Base-by-base conservation (phyloP, 176 grass and related monocot genomes). In the Alloteropsis semialata region DNA sequence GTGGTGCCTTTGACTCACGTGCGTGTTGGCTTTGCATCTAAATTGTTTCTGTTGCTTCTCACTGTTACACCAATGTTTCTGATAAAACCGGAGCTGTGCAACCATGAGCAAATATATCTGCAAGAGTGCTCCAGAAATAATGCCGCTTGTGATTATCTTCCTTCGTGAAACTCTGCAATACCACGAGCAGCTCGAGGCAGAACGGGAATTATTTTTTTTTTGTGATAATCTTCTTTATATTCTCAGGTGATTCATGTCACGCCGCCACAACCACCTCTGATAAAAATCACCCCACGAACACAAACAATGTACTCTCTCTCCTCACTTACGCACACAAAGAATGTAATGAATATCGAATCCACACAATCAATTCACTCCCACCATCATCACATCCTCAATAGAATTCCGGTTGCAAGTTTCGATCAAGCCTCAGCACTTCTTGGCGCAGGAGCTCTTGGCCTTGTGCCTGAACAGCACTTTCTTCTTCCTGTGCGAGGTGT, bases 381-480 rank as follows among this genome's bases (percentile, higher is more conserved):
- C 6, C 6, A 43, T 66, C 55, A 36, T 45, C 70, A 19, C 49
- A 71, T 1, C 53, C 25, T 55, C 50, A 44, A 68, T 81, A 75
- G 48, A 75, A 81, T 68, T 46, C 46, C 1, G 8, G 14, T 55
- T 39, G 12, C 21, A 17, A 4, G 27, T 22, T 34, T 27, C 11
- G 8, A 21, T 21, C 3, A 3, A 30, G 9, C 75, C 39, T 88
- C 49, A 92, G 65, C 88, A 96, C 48, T 87, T 86, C 77, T 94
- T 90, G 59, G 75, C 82, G 41, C 33, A 79, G 53, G 58, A 37
- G 78, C 81, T 88, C 89, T 88, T 98, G 59, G 74, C 49, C 92
- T 95, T 98, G 76, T 93, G 90, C 60, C 96, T 84, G 77, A 91
- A 92, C 6, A 95, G 24, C 78, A 90, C 96, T 72, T 91, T 95